Base-by-base conservation (phyloP, 192 early-diverging fungal genomes). In the Glomus cerebriforme region DNA sequence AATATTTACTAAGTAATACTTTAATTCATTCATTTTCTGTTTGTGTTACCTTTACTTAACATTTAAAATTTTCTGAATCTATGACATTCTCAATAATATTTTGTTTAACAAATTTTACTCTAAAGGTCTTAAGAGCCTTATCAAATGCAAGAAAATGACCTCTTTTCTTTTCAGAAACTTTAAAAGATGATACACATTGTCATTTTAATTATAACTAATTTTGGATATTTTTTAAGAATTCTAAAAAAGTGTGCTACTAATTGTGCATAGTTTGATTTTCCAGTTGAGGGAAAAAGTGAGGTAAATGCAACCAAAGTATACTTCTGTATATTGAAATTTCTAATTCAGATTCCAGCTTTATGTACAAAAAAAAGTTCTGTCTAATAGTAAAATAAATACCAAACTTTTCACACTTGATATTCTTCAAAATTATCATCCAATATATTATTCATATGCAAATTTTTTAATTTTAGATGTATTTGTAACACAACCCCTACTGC, bases 1-100 rank as follows among this genome's bases (percentile, higher is more conserved):
- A 29, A 66, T 66, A 71, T 71, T 71, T 43, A 47, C 47, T 45
- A 71, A 45, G n/a, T 47, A 71, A 49, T 47, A 49, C 12, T 45
- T 24, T 1, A 47, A 71, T 24, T 29, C 43, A 8, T 47, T 71
- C 69, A 31, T 22, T 2, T 71, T 71, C 2, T 13, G 6, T 24
- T 47, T 71, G 69, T 8, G 43, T 19, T 24, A 19, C 39, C 10
- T 71, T 71, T 24, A 71, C 37, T 47, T 45, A 3, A 26, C 2
- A 5, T 22, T 71, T 71, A 24, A 71, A 3, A 45, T 43, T 71
- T 71, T 71, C 69, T 29, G 37, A 17, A 47, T 71, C 43, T 29
- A 45, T 49, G 5, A 71, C 24, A 71, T 71, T 37, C 47, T 10
- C 37, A 24, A 3, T 37, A 2, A 71, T 22, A 47, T 71, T 47